phyloP scores from a whole-genome alignment of 2,329 filamentous ascomycete species.

The Fusarium sarcochroum region DNA sequence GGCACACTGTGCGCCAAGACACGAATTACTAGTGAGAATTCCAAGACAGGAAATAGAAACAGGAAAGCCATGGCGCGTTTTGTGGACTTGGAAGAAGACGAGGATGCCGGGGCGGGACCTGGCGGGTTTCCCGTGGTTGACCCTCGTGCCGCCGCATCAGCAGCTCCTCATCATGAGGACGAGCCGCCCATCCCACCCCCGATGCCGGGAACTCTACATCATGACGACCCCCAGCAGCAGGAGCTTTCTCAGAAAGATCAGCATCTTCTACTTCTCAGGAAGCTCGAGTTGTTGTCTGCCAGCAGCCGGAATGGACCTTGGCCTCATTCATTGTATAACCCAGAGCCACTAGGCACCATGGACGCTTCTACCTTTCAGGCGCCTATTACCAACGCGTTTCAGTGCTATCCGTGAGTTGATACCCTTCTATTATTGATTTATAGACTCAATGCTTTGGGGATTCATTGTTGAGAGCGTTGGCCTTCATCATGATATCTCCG shows the following conservation, averaged over 20 bases:
- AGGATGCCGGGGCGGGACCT: slow-evolving; percentile 40
- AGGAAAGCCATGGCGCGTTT: slow-evolving; percentile 49
- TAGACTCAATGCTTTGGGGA: slow-evolving; percentile 10
- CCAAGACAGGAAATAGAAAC: slow-evolving; percentile 2
- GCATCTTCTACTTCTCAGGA: slow-evolving; percentile 46
- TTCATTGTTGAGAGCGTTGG: neutral
- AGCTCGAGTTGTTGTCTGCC: slow-evolving; percentile 45
- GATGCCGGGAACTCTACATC: slow-evolving; percentile 45
- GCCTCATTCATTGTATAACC: slow-evolving; percentile 47
- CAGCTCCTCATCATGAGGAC: slow-evolving; percentile 42
- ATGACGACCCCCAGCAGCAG: slow-evolving; percentile 40
- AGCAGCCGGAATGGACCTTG: slow-evolving; percentile 48
- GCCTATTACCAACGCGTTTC: slow-evolving; percentile 46
- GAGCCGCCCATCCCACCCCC: slow-evolving; percentile 40
- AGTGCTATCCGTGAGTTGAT: slow-evolving; percentile 48
- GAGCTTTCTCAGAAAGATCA: slow-evolving; percentile 46
- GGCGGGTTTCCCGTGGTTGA: slow-evolving; percentile 31
- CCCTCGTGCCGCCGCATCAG: slow-evolving; percentile 31
- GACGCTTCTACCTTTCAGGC: slow-evolving; percentile 45
- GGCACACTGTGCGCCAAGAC: slow-evolving; percentile 40
- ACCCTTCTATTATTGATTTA: slow-evolving; percentile 7
- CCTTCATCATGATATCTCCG: slow-evolving; percentile 35
- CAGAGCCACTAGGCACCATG: slow-evolving; percentile 46
- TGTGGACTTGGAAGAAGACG: slow-evolving; percentile 50
- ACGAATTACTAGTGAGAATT: slow-evolving; percentile 16